Evolutionary conservation across 225 moss, liverwort and hornwort species (phyloP).

Genomic region (Takakia lepidozioides): DNA sequence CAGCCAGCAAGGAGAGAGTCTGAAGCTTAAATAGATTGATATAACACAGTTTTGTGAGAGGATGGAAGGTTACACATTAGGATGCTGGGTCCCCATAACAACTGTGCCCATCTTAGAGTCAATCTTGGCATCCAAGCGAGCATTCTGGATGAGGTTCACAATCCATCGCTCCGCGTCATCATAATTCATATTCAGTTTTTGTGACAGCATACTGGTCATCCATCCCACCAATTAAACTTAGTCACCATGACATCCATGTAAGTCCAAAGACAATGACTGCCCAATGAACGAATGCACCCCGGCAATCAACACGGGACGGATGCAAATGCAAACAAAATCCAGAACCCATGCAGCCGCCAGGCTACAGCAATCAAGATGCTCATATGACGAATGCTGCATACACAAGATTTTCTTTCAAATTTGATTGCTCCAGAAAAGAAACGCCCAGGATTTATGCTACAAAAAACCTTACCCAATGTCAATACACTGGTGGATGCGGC

Average conservation of each 20-base stretch:
- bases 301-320: too few relatives aligned
- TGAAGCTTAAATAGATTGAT: neutral
- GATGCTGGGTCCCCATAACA: slow-evolving; percentile 91
- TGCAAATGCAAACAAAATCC: too few relatives aligned
- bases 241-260: too few relatives aligned
- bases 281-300: too few relatives aligned
- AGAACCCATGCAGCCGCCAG: too few relatives aligned
- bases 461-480: slow-evolving; percentile 52
- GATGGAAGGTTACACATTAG: slow-evolving; percentile 59
- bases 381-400: too few relatives aligned
- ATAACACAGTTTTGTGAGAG: neutral
- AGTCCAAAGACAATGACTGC: too few relatives aligned
- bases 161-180: slow-evolving; percentile 98
- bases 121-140: slow-evolving; percentile 88
- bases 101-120: slow-evolving; percentile 94
- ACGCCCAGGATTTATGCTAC: neutral
- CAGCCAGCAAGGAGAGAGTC: neutral
- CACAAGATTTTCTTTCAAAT: too few relatives aligned
- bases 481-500: slow-evolving; percentile 96
- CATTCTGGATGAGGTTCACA: slow-evolving; percentile 84
- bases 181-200: slow-evolving; percentile 96
- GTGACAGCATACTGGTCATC: slow-evolving; percentile 62
- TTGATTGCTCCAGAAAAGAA: too few relatives aligned
- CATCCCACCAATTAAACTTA: neutral
- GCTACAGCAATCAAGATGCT: too few relatives aligned